phyloP scores from a whole-genome alignment of 805 yeast species.

The Candida sanyiensis region DNA sequence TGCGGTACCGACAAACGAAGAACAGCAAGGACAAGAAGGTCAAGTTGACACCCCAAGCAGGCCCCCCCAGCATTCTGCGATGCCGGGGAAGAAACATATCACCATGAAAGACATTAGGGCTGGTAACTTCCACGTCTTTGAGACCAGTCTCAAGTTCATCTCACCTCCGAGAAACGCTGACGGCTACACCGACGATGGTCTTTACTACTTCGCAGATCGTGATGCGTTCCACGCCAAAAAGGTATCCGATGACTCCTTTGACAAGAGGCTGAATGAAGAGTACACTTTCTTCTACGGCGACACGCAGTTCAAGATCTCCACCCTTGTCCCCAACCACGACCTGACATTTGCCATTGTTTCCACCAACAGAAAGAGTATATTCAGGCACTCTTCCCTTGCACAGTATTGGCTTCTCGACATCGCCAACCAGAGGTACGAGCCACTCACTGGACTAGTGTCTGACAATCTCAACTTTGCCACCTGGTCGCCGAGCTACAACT shows the following conservation, averaged over 20 bases:
- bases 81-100: constrained; percentile 7
- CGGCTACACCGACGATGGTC: constrained; percentile 21
- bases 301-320: constrained; percentile 8
- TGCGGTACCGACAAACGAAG: no score
- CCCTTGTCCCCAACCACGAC: constrained; percentile 20
- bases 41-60: not conserved
- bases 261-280: constrained; percentile 4
- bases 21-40: no score
- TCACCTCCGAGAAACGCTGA: constrained; percentile 9
- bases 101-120: constrained; percentile 19
- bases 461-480: constrained; percentile 40
- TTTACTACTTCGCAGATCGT: constrained; percentile 14
- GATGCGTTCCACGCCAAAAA: constrained; percentile 14
- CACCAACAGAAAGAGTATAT: constrained; percentile 47
- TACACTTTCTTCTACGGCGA: constrained; percentile 12
- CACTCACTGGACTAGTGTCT: constrained; percentile 26
- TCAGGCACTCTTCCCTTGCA: constrained; percentile 45
- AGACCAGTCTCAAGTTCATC: constrained; percentile 14
- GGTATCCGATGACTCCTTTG: constrained; percentile 11
- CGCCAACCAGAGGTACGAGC: constrained; percentile 19
- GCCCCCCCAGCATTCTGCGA: constrained; percentile 3
- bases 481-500: constrained; percentile 71
- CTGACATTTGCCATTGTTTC: constrained; percentile 38
- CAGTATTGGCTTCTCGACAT: constrained; percentile 38
- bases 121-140: constrained; percentile 15